These are phyloP conservation scores for Diutina ranongensis DNA, from an alignment of 1,139 yeast genomes.

Conservation along the genomic window DNA sequence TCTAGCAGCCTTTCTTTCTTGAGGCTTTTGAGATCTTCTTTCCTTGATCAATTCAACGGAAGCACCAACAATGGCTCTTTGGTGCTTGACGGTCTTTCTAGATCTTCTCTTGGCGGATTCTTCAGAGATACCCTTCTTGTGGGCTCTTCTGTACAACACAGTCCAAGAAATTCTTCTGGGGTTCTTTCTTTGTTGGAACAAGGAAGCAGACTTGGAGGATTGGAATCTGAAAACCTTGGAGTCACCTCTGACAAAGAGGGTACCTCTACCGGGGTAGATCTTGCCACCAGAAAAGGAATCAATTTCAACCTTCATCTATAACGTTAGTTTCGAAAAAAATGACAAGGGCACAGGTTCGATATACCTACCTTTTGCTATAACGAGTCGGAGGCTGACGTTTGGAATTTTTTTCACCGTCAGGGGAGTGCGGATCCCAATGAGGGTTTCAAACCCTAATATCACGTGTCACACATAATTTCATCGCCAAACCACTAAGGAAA, in stretches of 20 bases:
- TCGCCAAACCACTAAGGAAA: too few relatives aligned
- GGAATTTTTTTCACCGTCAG: slow-evolving; percentile 1
- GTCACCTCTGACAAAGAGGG: slow-evolving; percentile 98
- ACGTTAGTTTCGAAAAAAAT: slow-evolving; percentile 2
- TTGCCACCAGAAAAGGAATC: slow-evolving; percentile 99
- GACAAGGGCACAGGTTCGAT: not conserved
- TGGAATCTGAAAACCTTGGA: slow-evolving; percentile 99
- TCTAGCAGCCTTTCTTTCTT: slow-evolving; percentile 97
- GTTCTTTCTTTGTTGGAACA: slow-evolving; percentile 99
- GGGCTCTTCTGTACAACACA: slow-evolving; percentile 98
- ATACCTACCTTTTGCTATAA: slow-evolving; percentile 5
- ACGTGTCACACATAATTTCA: not conserved
- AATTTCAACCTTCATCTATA: slow-evolving; percentile 91
- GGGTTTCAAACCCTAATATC: not conserved
- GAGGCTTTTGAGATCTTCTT: slow-evolving; percentile 94
- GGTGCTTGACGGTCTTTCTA: slow-evolving; percentile 96
- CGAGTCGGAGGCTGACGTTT: not conserved
- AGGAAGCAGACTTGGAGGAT: slow-evolving; percentile 94
- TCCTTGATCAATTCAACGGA: slow-evolving; percentile 96
- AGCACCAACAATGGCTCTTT: slow-evolving; percentile 99
- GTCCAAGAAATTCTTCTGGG: slow-evolving; percentile 99
- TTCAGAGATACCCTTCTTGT: slow-evolving; percentile 99
- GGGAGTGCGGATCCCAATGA: not conserved
- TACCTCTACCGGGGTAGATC: slow-evolving; percentile 99
- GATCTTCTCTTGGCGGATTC: slow-evolving; percentile 95